Conservation (phyloP, 805 yeast species). For the Saturnispora sanitii region DNA sequence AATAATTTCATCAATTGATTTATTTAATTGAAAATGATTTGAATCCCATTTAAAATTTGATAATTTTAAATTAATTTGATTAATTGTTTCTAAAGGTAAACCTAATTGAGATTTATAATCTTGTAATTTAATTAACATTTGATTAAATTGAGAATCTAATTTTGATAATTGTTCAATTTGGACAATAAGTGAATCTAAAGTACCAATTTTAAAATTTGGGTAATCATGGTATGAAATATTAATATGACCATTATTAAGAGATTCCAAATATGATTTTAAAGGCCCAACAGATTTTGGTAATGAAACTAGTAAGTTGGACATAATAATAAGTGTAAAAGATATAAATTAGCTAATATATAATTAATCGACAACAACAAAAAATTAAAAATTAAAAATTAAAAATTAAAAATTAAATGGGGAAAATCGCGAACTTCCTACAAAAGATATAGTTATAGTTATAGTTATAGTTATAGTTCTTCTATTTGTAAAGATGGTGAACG, state of each 20-base stretch:
- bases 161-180: slow-evolving; percentile 85
- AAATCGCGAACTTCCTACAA: too few species aligned
- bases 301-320: slow-evolving; percentile 21
- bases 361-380: too few species aligned
- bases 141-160: slow-evolving; percentile 66
- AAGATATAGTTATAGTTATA: too few species aligned
- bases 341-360: not conserved
- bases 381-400: too few species aligned
- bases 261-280: slow-evolving; percentile 40
- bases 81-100: not conserved
- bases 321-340: not conserved
- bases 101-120: slow-evolving; percentile 52
- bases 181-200: slow-evolving; percentile 82
- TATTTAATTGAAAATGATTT: slow-evolving; percentile 77
- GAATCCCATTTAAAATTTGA: slow-evolving; percentile 71
- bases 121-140: slow-evolving; percentile 60
- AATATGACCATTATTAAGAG: slow-evolving; percentile 47
- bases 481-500: too few species aligned
- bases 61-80: slow-evolving; percentile 3
- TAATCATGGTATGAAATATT: slow-evolving; percentile 49
- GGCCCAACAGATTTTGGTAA: slow-evolving; percentile 23
- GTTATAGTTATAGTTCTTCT: too few species aligned
- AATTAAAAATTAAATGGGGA: too few species aligned
- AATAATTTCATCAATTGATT: slow-evolving; percentile 68
- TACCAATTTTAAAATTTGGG: slow-evolving; percentile 89